Percentiles rank a stretch among this genome's conserved stretches.
Conservation (phyloP, 129 eudicot species). For the Lactuca saligna region DNA sequence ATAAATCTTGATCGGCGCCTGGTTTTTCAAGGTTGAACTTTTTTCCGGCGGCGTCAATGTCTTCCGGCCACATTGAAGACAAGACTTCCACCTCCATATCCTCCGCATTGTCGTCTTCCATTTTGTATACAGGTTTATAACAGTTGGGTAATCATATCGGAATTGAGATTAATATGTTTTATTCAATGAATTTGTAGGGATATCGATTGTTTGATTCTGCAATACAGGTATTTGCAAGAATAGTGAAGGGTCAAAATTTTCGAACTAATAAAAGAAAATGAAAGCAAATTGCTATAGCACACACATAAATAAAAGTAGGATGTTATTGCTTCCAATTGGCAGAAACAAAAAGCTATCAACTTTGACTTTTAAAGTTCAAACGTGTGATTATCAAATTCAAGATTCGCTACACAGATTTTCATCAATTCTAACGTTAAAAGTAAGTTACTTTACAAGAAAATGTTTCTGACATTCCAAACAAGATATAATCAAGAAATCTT, state of each 20-base stretch:
- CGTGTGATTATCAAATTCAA: neutral
- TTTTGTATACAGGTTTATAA: constrained; percentile 24
- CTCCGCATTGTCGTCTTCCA: constrained; percentile 45
- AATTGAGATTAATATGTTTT: constrained; percentile 11
- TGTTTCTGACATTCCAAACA: neutral
- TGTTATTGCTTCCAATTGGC: too few relatives aligned
- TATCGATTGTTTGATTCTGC: constrained; percentile 19
- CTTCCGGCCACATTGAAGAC: constrained; percentile 79
- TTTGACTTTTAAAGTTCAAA: constrained; percentile 24
- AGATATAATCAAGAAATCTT: neutral
- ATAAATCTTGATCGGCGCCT: constrained; percentile 54
- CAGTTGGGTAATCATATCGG: constrained; percentile 27
- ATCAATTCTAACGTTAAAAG: neutral
- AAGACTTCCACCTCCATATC: constrained; percentile 63
- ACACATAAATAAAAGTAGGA: too few relatives aligned
- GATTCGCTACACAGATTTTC: neutral
- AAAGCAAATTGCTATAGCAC: neutral
- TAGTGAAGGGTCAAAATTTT: neutral
- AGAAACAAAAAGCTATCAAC: neutral
- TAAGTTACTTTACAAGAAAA: constrained; percentile 5
- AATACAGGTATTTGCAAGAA: neutral
- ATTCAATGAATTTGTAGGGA: constrained; percentile 7
- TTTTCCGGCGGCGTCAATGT: constrained; percentile 63
- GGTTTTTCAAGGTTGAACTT: constrained; percentile 57
- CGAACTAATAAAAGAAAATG: too few relatives aligned